phyloP scores from a whole-genome alignment of 2,329 filamentous ascomycete genomes.

The Fusarium denticulatum region DNA sequence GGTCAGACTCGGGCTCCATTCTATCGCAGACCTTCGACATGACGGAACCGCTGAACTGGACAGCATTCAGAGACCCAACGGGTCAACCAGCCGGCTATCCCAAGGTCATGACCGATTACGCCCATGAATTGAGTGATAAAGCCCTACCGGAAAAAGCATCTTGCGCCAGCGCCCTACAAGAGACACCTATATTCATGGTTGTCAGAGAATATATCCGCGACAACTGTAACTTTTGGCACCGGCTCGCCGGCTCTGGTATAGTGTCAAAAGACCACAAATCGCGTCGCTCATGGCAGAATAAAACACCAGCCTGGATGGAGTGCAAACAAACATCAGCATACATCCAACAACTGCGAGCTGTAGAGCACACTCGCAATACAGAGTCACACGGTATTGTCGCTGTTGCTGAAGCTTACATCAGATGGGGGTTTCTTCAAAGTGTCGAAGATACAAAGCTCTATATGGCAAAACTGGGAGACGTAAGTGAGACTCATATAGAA shows the following conservation, averaged over 20 bases:
- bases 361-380: background rate
- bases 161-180: rapidly evolving
- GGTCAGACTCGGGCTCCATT: background rate
- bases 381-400: constrained; percentile 8
- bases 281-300: background rate
- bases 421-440: constrained; percentile 17
- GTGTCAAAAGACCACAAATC: background rate
- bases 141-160: rapidly evolving
- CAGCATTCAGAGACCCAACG: background rate
- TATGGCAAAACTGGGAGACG: constrained; percentile 2
- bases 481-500: background rate
- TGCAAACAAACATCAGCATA: background rate
- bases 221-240: background rate
- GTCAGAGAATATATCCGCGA: background rate
- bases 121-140: rapidly evolving
- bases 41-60: rapidly evolving
- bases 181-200: background rate
- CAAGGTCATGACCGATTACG: rapidly evolving
- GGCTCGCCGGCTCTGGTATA: background rate
- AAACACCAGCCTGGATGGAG: rapidly evolving
- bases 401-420: constrained; percentile 8
- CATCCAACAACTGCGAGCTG: background rate
- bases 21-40: background rate
- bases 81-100: background rate
- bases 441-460: constrained; percentile 1